Evolutionary conservation across 2,329 filamentous ascomycete species (phyloP).

Genomic region (Aspergillus versicolor): DNA sequence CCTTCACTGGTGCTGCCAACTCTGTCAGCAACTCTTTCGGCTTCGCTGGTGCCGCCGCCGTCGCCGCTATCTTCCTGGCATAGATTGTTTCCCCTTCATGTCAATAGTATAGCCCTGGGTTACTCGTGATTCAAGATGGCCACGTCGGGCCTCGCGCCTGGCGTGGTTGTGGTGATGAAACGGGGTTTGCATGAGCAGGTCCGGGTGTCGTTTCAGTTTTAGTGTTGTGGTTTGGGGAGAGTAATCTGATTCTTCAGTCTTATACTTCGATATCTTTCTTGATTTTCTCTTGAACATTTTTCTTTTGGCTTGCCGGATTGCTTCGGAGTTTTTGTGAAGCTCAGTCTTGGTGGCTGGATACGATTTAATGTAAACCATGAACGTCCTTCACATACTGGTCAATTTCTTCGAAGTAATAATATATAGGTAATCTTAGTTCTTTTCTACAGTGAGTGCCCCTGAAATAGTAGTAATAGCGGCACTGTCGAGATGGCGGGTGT

Average conservation of each 20-base stretch:
- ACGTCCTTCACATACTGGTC: slow-evolving; percentile 18
- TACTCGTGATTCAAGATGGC: slow-evolving; percentile 9
- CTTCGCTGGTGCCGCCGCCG: slow-evolving; percentile 32
- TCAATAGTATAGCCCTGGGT: slow-evolving; percentile 31
- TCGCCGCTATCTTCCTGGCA: slow-evolving; percentile 33
- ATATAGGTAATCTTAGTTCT: slow-evolving; percentile 9
- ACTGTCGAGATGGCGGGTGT: no score
- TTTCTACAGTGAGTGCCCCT: background rate
- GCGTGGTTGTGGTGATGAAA: slow-evolving; percentile 7
- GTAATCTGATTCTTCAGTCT: slow-evolving; percentile 24
- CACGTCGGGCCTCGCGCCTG: background rate
- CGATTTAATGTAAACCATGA: slow-evolving; percentile 30
- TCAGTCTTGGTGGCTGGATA: slow-evolving; percentile 23
- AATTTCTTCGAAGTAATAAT: slow-evolving; percentile 16
- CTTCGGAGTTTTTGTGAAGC: slow-evolving; percentile 26
- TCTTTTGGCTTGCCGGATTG: slow-evolving; percentile 21
- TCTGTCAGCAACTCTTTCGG: slow-evolving; percentile 28
- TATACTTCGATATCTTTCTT: slow-evolving; percentile 16
- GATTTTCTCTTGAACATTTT: slow-evolving; percentile 12
- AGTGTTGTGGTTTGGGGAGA: slow-evolving; percentile 22
- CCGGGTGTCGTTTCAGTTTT: slow-evolving; percentile 19
- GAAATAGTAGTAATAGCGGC: no score
- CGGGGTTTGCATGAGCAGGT: background rate
- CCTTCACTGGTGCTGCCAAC: slow-evolving; percentile 33
- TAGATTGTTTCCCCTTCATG: slow-evolving; percentile 29